Evolutionary conservation across 106 monocot species (phyloP), one percentile per base, ranked within the genome.

Genomic region (Apostasia shenzhenica): DNA sequence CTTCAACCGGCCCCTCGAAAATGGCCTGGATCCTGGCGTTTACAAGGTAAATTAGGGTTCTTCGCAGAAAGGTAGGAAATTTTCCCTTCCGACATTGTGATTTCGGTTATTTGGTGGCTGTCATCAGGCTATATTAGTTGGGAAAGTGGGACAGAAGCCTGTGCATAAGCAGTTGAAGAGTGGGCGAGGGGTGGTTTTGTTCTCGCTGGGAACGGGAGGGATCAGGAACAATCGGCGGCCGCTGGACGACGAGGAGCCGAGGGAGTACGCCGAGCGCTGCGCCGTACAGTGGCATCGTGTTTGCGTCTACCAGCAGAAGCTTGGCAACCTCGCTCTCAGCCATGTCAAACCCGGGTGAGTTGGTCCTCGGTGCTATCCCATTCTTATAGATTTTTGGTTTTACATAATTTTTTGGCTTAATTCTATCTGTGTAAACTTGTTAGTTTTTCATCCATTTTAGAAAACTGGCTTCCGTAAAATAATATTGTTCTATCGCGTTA

Each of bases 231-330:
- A 97, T 55, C 81, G 95, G 14, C 82, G 95, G 72, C 92, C 95
- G n/a, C 73, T 97, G 48, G 86, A 92, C 6, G 59, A 92, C 41
- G 95, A 92, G 75, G 79, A 85, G 43, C 92, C 95, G 52, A 78
- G 78, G 68, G 86, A 92, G 70, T 97, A 97, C 49, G 92, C 92
- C 0, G 77, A 92, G 10, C 84, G 92, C 26, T 97, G 86, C 82
- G 59, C 89, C 12, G 92, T 97, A 47, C 95, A 97, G 81, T 97
- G 95, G 92, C 95, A 97, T 54, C 81, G 95, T 14, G 86, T 97
- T 8, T 76, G 86, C 45, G 82, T 97, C 11, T 97, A 97, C 53
- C 89, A 89, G 1, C 82, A 86, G 44, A 63, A 75, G 50, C 78
- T 97, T 6, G 79, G 78, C 13, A 8, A 39, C 14, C 77, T 92